A percentile compares a stretch with the other conserved stretches of the same genome.
Evolutionary conservation across 139 green algal species (phyloP).

Genomic region (Chlorella sorokiniana): DNA sequence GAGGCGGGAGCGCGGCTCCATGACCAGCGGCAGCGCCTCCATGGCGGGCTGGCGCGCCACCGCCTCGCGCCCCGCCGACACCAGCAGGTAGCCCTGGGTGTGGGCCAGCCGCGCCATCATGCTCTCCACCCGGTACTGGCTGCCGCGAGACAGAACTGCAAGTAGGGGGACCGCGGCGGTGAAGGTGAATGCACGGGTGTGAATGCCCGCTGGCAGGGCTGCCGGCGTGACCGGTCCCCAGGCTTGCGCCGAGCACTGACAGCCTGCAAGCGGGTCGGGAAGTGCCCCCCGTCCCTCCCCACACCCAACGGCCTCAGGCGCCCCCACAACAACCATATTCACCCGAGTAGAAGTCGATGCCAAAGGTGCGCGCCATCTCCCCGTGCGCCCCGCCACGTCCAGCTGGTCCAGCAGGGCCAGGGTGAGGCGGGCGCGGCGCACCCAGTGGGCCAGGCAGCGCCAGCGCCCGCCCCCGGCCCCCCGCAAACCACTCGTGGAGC

Average conservation of each 20-base stretch:
- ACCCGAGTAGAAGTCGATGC: slow-evolving; percentile 94
- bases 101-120: slow-evolving; percentile 92
- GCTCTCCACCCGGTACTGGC: slow-evolving; percentile 95
- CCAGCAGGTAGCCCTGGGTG: slow-evolving; percentile 91
- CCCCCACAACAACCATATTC: slow-evolving; percentile 42
- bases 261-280: neutral
- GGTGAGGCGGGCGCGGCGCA: slow-evolving; percentile 63
- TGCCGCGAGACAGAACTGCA: slow-evolving; percentile 72
- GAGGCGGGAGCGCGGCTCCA: slow-evolving; percentile 90
- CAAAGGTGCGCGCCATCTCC: slow-evolving; percentile 91
- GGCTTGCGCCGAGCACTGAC: neutral
- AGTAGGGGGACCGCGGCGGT: neutral
- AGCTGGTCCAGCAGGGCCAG: slow-evolving; percentile 87
- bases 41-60: slow-evolving; percentile 82
- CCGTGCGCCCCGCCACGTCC: slow-evolving; percentile 88
- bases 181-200: too few relatives aligned
- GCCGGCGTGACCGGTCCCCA: too few relatives aligned
- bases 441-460: slow-evolving; percentile 50
- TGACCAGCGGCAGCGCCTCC: slow-evolving; percentile 93
- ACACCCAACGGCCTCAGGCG: neutral
- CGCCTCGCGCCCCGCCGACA: slow-evolving; percentile 3
- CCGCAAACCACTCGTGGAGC: slow-evolving; percentile 84
- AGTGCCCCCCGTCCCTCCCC: neutral
- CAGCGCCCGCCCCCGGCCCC: slow-evolving; percentile 54
- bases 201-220: too few relatives aligned